These are phyloP conservation scores for Calcarisporium arbuscula DNA, from an alignment of 2,329 filamentous ascomycete genomes.

Conservation along the genomic window DNA sequence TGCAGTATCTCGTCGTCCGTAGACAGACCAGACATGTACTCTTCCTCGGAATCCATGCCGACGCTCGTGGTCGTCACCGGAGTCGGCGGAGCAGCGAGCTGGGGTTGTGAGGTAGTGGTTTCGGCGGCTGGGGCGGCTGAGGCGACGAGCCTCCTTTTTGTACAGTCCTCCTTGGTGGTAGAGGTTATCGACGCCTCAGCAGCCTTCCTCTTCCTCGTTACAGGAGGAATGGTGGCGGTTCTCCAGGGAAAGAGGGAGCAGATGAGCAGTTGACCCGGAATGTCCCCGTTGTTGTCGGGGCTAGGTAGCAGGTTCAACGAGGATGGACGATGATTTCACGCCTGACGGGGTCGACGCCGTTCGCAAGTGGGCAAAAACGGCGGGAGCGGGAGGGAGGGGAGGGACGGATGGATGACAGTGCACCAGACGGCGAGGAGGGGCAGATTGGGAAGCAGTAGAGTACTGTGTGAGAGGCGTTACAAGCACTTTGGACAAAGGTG, in stretches of 20 bases:
- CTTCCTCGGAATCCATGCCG: constrained; percentile 92
- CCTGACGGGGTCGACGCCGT: no score
- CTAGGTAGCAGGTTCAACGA: no score
- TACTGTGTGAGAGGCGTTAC: no score
- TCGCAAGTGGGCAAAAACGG: no score
- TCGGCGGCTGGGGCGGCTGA: constrained; percentile 37
- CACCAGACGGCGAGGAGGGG: no score
- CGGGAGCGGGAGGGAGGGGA: no score
- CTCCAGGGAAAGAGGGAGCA: background rate
- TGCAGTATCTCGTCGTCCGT: constrained; percentile 67
- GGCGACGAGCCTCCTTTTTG: constrained; percentile 51
- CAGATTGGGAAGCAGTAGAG: no score
- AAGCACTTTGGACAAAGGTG: no score
- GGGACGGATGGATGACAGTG: no score
- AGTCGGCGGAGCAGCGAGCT: constrained; percentile 52
- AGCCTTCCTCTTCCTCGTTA: constrained; percentile 56
- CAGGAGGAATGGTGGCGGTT: constrained; percentile 52
- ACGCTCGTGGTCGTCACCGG: constrained; percentile 47
- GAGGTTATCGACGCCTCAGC: constrained; percentile 57
- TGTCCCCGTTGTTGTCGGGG: no score
- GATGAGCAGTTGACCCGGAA: background rate
- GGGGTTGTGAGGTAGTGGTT: no score
- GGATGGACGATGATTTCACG: no score
- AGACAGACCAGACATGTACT: constrained; percentile 79
- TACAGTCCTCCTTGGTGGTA: constrained; percentile 32